phyloP scores from a whole-genome alignment of 2,329 filamentous ascomycete species.

The Talaromyces verruculosus region DNA sequence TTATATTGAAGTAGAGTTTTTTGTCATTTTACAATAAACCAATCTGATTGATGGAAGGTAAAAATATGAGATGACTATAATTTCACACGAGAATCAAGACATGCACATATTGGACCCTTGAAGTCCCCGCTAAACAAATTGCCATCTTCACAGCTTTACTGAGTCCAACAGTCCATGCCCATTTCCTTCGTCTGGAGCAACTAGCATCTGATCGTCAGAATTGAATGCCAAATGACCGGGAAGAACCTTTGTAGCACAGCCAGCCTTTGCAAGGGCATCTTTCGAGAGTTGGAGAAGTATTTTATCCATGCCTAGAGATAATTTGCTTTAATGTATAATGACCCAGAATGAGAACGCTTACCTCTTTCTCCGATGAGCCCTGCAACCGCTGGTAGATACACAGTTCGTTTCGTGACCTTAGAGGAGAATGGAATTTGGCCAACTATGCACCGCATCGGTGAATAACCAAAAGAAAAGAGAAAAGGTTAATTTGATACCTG shows the following conservation, averaged over 20 bases:
- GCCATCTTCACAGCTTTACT: not conserved
- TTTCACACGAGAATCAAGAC: not conserved
- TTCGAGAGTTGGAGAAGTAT: not conserved
- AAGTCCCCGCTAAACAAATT: not conserved
- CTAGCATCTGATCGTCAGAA: not conserved
- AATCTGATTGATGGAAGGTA: not conserved
- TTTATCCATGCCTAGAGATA: too few relatives aligned
- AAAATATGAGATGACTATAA: not conserved
- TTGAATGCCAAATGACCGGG: not conserved
- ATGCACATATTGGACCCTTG: not conserved
- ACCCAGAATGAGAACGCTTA: not conserved
- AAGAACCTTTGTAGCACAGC: not conserved
- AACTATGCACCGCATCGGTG: not conserved
- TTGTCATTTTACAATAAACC: not conserved
- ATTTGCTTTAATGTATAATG: too few relatives aligned
- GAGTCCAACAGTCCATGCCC: not conserved
- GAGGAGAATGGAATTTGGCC: not conserved
- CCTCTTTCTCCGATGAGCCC: not conserved
- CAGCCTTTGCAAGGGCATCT: not conserved
- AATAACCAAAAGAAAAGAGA: not conserved
- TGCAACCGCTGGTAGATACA: conserved; percentile 1
- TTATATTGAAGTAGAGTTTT: not conserved
- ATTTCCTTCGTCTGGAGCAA: not conserved
- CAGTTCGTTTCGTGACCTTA: not conserved
- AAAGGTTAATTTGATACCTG: not conserved